Base-by-base conservation (phyloP, 495 filamentous ascomycete species). In the Penicillium pulvis region DNA sequence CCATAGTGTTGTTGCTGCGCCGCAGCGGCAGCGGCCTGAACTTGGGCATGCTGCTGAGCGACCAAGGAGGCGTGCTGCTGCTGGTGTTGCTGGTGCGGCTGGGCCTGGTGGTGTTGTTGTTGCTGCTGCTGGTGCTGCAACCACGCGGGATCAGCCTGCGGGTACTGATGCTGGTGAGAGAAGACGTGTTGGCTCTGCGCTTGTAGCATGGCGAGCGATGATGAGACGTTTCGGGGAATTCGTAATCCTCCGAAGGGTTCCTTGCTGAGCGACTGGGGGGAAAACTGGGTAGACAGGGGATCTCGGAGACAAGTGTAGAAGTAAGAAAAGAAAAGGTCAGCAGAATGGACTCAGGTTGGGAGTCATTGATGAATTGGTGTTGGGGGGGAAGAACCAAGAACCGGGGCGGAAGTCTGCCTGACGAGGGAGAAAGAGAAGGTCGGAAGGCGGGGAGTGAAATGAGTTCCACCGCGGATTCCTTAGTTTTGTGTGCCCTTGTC, bases 1-100 rank as follows among this genome's bases (percentile, higher is more conserved):
- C 84, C 89, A 74, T 92, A 93, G 68, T 91, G 87, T 74, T 91
- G 88, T 70, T 91, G 88, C 60, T 90, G 88, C 46, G 83, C 85
- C 20, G 83, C 86, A 31, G 82, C 81, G 11, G 86, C 85, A 23
- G 85, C 85, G 20, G 82, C 82, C 65, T 85, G 81, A 35, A 80
- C 81, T 62, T 85, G 84, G 52, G 81, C 81, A 73, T 84, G 81
- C 55, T 83, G 81, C 58, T 82, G 79, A 58, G 79, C 77, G 65
- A 76, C 77, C 51, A 79, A 58, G 59, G 75, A 76, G 59, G 73
- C 71, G 60, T 79, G 77, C 68, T 78, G 75, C 59, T 77, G 76
- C 56, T 80, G 79, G 46, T 81, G 79, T 61, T 79, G 71, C 26
- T 67, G 73, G 55, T 77, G 75, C 59, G 84, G 84, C 68, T 90